Conservation (phyloP, 495 filamentous ascomycete genomes). For the Pseudomonodictys pantanalensis region DNA sequence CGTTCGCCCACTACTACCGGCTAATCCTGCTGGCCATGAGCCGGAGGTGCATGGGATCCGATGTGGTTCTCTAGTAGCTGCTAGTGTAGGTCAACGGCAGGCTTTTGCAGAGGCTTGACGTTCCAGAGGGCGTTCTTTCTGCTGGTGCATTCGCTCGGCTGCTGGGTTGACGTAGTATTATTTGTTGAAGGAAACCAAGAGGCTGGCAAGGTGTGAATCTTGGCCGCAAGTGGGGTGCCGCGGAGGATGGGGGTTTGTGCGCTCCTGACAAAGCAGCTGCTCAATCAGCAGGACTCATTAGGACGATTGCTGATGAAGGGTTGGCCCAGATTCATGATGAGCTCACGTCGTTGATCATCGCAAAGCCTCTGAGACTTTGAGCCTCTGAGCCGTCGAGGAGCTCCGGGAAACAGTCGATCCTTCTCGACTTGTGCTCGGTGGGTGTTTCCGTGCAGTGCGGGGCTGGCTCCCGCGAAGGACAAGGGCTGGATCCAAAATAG, state of each 20-base stretch:
- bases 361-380: neutral
- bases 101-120: neutral
- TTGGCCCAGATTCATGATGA: too few relatives aligned
- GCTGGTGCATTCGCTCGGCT: neutral
- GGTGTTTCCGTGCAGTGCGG: conserved; percentile 11
- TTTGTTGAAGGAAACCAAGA: neutral
- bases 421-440: neutral
- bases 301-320: too few relatives aligned
- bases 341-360: too few relatives aligned
- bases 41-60: conserved; percentile 10
- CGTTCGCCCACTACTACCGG: neutral
- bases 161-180: neutral
- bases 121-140: neutral
- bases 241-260: neutral
- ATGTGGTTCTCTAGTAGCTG: neutral
- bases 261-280: too few relatives aligned
- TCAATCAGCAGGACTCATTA: too few relatives aligned
- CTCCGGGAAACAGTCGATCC: neutral
- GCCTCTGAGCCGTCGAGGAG: neutral
- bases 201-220: neutral
- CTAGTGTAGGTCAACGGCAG: neutral
- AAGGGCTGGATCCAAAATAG: conserved; percentile 3
- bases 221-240: conserved; percentile 4
- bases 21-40: conserved; percentile 10
- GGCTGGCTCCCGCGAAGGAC: conserved; percentile 2